A percentile compares a stretch with the other conserved stretches of the same genome.
Evolutionary conservation across 2,329 filamentous ascomycete genomes (phyloP).

Genomic region (Amylocarpus encephaloides): DNA sequence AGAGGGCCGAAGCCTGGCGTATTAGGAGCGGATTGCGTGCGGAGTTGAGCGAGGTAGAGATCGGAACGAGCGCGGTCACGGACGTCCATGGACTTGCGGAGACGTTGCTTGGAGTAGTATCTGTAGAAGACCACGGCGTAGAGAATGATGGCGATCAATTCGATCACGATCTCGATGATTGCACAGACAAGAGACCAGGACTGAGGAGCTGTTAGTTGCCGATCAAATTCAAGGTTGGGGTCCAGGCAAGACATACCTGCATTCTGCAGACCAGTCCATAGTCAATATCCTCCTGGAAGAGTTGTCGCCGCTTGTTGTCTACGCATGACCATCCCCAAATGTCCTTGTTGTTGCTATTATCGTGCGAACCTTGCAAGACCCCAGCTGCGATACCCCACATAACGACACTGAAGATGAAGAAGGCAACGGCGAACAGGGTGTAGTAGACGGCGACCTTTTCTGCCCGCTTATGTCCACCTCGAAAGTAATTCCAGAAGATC

Average conservation of each 20-base stretch:
- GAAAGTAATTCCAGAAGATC: conserved; percentile 81
- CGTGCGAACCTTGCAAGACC: conserved; percentile 71
- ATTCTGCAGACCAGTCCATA: conserved; percentile 90
- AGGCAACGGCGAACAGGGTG: conserved; percentile 84
- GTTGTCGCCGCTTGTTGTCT: conserved; percentile 70
- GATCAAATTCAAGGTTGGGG: background rate
- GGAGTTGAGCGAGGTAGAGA: conserved; percentile 83
- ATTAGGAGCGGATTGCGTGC: conserved; percentile 84
- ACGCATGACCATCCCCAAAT: conserved; percentile 99
- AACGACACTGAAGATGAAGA: conserved; percentile 87
- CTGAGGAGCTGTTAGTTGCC: conserved; percentile 38
- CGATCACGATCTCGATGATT: conserved; percentile 92
- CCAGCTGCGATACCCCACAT: conserved; percentile 89
- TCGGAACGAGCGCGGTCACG: conserved; percentile 92
- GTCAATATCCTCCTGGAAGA: conserved; percentile 76
- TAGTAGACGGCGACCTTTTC: conserved; percentile 96
- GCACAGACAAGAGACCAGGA: conserved; percentile 96
- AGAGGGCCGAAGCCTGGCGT: conserved; percentile 80
- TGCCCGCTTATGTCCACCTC: conserved; percentile 78
- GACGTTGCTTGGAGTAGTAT: conserved; percentile 91
- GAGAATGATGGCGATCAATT: conserved; percentile 83
- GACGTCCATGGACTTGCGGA: conserved; percentile 93
- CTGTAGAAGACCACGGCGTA: conserved; percentile 96
- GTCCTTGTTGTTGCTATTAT: conserved; percentile 71
- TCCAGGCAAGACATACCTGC: conserved; percentile 49